Percentiles rank a stretch among this genome's conserved stretches.
phyloP scores from a whole-genome alignment of 2,329 filamentous ascomycete species.

The Orbilia oligospora region DNA sequence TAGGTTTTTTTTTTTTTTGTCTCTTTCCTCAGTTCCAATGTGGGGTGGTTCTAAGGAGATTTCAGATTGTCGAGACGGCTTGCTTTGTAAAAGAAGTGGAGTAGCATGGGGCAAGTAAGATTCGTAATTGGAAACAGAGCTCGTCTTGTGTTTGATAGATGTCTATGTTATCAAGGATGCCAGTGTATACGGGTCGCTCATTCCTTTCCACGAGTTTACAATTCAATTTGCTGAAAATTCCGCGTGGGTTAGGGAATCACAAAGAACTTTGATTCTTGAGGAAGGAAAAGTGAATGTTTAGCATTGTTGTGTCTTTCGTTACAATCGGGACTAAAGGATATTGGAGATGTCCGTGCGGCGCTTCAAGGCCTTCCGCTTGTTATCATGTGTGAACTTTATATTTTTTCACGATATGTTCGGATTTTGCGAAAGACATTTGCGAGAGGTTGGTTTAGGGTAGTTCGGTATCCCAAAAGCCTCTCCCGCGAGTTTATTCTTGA shows the following conservation, averaged over 20 bases:
- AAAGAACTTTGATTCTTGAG: conserved; percentile 1
- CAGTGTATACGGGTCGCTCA: conserved; percentile 9
- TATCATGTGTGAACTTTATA: conserved; percentile 54
- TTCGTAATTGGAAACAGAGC: conserved; percentile 33
- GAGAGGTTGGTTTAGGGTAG: neutral
- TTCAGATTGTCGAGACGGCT: conserved; percentile 52
- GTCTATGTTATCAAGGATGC: conserved; percentile 6
- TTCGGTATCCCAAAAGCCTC: conserved; percentile 33
- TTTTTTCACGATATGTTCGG: conserved; percentile 18
- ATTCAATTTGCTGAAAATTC: conserved; percentile 28
- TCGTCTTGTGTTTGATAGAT: conserved; percentile 39
- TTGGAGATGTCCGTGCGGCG: conserved; percentile 40
- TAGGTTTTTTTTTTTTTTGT: conserved; percentile 9
- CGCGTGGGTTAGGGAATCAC: conserved; percentile 23
- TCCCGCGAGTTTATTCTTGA: conserved; percentile 37
- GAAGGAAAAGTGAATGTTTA: conserved; percentile 8
- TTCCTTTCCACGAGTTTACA: conserved; percentile 27
- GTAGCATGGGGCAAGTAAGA: conserved; percentile 8
- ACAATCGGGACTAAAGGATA: conserved; percentile 25
- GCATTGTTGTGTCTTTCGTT: conserved; percentile 4
- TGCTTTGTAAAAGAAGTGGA: conserved; percentile 24
- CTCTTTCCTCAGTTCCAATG: conserved; percentile 10
- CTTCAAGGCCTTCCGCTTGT: conserved; percentile 23
- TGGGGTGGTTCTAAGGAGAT: conserved; percentile 33
- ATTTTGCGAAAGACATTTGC: conserved; percentile 26